Evolutionary conservation across 805 yeast genomes (phyloP).

Genomic region (Kodamaea laetipori): DNA sequence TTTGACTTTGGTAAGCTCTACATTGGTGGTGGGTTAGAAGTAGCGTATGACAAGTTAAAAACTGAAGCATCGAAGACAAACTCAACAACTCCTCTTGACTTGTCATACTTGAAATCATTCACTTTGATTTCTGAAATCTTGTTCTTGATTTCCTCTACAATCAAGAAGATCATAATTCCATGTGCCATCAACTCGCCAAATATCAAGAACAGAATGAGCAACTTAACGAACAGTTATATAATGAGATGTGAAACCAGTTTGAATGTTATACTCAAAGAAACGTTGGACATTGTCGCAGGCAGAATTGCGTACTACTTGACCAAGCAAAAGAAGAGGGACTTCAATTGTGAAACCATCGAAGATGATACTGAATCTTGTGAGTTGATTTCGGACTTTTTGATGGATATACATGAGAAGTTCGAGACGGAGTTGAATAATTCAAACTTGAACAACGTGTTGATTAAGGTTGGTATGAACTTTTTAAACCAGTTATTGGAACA

Average conservation of each 20-base stretch:
- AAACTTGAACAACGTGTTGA: conserved; percentile 54
- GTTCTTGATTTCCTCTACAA: conserved; percentile 66
- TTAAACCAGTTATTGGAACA: conserved; percentile 66
- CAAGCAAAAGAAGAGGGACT: conserved; percentile 78
- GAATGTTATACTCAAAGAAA: conserved; percentile 62
- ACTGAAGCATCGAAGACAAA: conserved; percentile 36
- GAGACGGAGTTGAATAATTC: conserved; percentile 34
- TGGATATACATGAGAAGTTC: conserved; percentile 42
- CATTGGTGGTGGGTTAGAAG: conserved; percentile 74
- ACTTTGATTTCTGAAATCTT: conserved; percentile 59
- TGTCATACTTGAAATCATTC: conserved; percentile 52
- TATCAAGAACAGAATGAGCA: conserved; percentile 59
- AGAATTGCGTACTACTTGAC: conserved; percentile 50
- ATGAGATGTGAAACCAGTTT: conserved; percentile 64
- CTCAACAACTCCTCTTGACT: conserved; percentile 35
- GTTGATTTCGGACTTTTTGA: conserved; percentile 56
- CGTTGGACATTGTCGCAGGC: conserved; percentile 53
- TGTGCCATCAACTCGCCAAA: conserved; percentile 62
- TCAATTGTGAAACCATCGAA: conserved; percentile 46
- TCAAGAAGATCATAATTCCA: conserved; percentile 75
- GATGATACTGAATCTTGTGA: conserved; percentile 76
- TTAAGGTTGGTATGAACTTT: conserved; percentile 58
- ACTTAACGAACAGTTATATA: conserved; percentile 61
- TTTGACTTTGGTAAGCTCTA: conserved; percentile 73
- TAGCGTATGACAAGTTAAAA: conserved; percentile 52